Conservation (phyloP, 1,284 basidiomycete genomes). For the Cryptococcus sp. region DNA sequence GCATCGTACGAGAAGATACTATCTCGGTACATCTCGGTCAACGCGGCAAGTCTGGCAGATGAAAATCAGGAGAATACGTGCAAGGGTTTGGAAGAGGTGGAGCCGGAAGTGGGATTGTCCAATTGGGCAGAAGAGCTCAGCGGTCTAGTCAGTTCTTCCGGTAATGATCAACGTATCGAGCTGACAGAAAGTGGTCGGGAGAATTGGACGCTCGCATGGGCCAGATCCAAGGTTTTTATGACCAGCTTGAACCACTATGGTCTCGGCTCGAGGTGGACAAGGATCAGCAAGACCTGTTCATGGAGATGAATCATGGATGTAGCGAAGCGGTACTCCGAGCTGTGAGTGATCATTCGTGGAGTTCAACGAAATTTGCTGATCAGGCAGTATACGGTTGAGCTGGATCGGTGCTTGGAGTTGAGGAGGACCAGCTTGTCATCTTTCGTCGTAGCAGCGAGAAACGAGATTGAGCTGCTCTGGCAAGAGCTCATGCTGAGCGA, state of each 20-base stretch:
- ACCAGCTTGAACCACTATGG: slow-evolving; percentile 45
- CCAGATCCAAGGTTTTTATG: slow-evolving; percentile 41
- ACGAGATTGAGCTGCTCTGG: slow-evolving; percentile 77
- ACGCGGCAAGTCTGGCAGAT: slow-evolving; percentile 22
- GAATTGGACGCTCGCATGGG: slow-evolving; percentile 34
- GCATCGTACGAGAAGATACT: slow-evolving; percentile 25
- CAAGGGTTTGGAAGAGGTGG: slow-evolving; percentile 35
- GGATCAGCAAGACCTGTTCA: slow-evolving; percentile 40
- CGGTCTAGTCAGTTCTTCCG: slow-evolving; percentile 25
- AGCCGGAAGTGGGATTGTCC: slow-evolving; percentile 40
- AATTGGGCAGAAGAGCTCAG: slow-evolving; percentile 33
- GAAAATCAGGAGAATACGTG: slow-evolving; percentile 19
- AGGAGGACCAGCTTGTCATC: slow-evolving; percentile 80
- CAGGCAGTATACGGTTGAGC: slow-evolving; percentile 71
- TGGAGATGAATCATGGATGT: slow-evolving; percentile 42
- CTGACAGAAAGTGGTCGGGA: slow-evolving; percentile 27
- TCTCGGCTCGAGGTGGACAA: slow-evolving; percentile 33
- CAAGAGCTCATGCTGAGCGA: slow-evolving; percentile 79
- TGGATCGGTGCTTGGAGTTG: slow-evolving; percentile 81
- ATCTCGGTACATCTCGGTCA: slow-evolving; percentile 18
- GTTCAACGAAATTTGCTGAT: background rate
- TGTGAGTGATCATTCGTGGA: slow-evolving; percentile 19
- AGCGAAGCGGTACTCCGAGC: slow-evolving; percentile 37
- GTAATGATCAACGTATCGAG: background rate
- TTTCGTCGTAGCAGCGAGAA: slow-evolving; percentile 76